Conservation (phyloP, 1,284 basidiomycete genomes). For the Agaricales sp. region DNA sequence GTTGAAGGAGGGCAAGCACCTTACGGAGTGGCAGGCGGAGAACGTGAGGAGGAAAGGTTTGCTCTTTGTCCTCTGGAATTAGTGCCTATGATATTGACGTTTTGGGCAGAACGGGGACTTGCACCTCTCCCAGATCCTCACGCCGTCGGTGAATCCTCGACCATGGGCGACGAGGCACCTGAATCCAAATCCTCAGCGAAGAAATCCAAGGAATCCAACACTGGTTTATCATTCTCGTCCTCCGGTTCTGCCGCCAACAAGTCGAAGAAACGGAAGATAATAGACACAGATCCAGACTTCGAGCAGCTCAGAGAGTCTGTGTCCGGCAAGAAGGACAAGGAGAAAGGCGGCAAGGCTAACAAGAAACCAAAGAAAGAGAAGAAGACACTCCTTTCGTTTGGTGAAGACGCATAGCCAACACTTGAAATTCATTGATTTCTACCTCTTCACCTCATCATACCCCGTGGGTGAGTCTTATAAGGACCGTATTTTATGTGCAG, state of each 20-base stretch:
- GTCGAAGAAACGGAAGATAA: conserved; percentile 30
- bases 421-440: no score
- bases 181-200: conserved; percentile 8
- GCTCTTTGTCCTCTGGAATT: conserved; percentile 12
- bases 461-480: no score
- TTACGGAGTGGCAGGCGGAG: conserved; percentile 66
- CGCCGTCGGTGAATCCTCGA: conserved; percentile 20
- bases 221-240: conserved; percentile 33
- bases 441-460: no score
- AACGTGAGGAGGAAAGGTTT: conserved; percentile 67
- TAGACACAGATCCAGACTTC: conserved; percentile 21
- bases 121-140: conserved; percentile 27
- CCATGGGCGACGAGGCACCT: background rate
- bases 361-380: conserved; percentile 38
- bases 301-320: conserved; percentile 16
- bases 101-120: conserved; percentile 38
- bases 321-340: conserved; percentile 8
- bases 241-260: conserved; percentile 19
- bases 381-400: conserved; percentile 51
- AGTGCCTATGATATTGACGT: background rate
- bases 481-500: no score
- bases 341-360: conserved; percentile 22
- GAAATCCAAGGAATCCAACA: conserved; percentile 5
- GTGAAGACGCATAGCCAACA: conserved; percentile 40
- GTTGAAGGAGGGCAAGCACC: conserved; percentile 74